Conservation (phyloP, 2,329 filamentous ascomycete species). For the Lasiodiplodia hormozganensis region DNA sequence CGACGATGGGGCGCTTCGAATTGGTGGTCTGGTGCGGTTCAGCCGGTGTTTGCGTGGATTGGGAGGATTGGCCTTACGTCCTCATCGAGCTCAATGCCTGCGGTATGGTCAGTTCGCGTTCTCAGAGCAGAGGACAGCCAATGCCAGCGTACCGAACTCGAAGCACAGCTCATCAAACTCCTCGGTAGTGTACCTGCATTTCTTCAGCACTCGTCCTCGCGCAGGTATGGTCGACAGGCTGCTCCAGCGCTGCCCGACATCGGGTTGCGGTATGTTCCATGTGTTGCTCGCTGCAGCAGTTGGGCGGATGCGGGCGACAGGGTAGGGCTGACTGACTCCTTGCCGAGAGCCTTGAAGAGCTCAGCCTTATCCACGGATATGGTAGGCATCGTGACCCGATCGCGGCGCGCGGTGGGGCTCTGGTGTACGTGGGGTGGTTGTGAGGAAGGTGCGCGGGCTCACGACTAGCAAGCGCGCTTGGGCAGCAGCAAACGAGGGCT, state of each 20-base stretch:
- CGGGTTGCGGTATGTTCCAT: not conserved
- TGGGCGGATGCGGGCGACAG: not conserved
- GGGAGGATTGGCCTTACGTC: conserved; percentile 60
- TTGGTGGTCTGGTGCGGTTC: conserved; percentile 66
- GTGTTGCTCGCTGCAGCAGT: conserved; percentile 13
- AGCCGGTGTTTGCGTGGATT: conserved; percentile 11
- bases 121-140: conserved; percentile 6
- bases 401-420: conserved; percentile 24
- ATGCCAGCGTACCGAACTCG: conserved; percentile 74
- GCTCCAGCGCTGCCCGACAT: not conserved
- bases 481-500: conserved; percentile 6
- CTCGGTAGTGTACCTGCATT: conserved; percentile 78
- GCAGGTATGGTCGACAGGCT: not conserved
- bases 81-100: conserved; percentile 91
- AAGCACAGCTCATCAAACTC: conserved; percentile 98
- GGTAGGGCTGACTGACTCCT: conserved; percentile 67
- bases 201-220: conserved; percentile 13
- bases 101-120: conserved; percentile 27
- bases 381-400: conserved; percentile 81
- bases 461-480: not conserved
- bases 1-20: conserved; percentile 73
- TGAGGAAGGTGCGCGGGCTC: conserved; percentile 18
- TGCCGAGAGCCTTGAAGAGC: conserved; percentile 90
- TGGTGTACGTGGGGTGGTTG: conserved; percentile 13
- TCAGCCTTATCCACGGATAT: conserved; percentile 96